phyloP scores from a whole-genome alignment of 2,329 filamentous ascomycete species.

The Botrytis tulipae region DNA sequence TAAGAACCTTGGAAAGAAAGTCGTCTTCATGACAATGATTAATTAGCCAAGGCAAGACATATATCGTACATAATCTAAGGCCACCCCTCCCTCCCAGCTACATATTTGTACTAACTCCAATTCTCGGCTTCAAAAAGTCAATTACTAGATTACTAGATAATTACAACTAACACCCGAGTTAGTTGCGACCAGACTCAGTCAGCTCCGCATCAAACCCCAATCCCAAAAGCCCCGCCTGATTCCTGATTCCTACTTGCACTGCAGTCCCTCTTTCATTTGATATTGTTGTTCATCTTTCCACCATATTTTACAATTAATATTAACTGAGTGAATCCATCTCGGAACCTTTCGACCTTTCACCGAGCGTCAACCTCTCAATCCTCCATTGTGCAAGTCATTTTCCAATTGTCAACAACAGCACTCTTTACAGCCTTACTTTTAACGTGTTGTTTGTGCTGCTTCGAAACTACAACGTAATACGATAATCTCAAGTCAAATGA shows the following conservation, averaged over 20 bases:
- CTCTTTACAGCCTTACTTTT: background rate
- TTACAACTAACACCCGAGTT: background rate
- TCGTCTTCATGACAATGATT: background rate
- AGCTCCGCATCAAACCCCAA: slow-evolving; percentile 6
- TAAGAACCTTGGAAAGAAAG: background rate
- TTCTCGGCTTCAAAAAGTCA: background rate
- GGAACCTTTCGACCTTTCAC: background rate
- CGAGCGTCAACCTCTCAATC: background rate
- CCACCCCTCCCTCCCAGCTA: background rate
- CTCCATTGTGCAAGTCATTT: background rate
- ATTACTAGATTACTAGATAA: background rate
- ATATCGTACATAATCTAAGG: background rate
- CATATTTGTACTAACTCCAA: background rate
- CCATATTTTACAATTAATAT: background rate
- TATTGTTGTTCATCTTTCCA: slow-evolving; percentile 1
- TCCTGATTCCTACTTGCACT: background rate
- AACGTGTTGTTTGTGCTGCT: background rate
- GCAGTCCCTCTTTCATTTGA: background rate
- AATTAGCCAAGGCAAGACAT: background rate
- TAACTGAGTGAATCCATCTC: background rate
- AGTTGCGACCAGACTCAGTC: slow-evolving; percentile 13
- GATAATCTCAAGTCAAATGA: background rate
- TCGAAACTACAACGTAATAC: background rate
- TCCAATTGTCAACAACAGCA: background rate
- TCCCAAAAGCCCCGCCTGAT: background rate